Conservation (phyloP, 2,329 filamentous ascomycete genomes). For the Cladosporium phlei region DNA sequence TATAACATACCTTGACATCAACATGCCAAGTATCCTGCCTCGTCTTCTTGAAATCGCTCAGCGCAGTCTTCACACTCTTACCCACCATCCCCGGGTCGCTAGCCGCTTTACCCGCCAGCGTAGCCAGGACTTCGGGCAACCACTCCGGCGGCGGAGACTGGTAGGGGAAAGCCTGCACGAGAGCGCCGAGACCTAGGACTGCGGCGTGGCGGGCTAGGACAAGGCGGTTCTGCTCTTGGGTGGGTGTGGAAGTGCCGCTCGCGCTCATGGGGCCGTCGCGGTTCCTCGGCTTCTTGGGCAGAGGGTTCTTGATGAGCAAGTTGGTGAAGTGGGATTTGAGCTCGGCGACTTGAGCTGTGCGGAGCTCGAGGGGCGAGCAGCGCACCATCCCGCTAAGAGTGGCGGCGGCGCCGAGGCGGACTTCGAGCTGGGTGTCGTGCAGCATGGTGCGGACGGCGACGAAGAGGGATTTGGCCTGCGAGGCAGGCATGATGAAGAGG, state of each 20-base stretch:
- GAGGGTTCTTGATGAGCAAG: slow-evolving; percentile 74
- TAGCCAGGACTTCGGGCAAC: slow-evolving; percentile 89
- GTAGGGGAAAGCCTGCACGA: slow-evolving; percentile 95
- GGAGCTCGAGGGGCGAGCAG: slow-evolving; percentile 78
- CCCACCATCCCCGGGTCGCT: slow-evolving; percentile 88
- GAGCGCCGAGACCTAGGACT: slow-evolving; percentile 80
- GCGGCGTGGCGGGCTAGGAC: slow-evolving; percentile 82
- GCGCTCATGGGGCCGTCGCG: slow-evolving; percentile 26
- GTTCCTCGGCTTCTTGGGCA: slow-evolving; percentile 64
- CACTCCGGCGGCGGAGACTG: slow-evolving; percentile 84
- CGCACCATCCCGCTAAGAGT: slow-evolving; percentile 97
- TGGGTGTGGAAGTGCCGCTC: slow-evolving; percentile 57
- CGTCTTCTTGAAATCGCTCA: slow-evolving; percentile 99
- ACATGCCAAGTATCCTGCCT: slow-evolving; percentile 98
- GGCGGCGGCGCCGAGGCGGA: slow-evolving; percentile 84
- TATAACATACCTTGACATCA: slow-evolving; percentile 81
- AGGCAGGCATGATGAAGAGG: slow-evolving; percentile 74
- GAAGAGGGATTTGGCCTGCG: slow-evolving; percentile 76
- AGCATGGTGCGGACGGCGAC: slow-evolving; percentile 95
- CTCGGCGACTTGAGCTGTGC: slow-evolving; percentile 68
- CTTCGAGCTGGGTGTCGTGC: slow-evolving; percentile 84
- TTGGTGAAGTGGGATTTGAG: slow-evolving; percentile 76
- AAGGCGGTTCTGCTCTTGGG: slow-evolving; percentile 67
- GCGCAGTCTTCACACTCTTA: slow-evolving; percentile 87
- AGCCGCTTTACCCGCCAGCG: slow-evolving; percentile 76